Percentiles rank a stretch among this genome's conserved stretches.
Conservation (phyloP, 192 early-diverging fungal species). For the Podochytrium sp. region DNA sequence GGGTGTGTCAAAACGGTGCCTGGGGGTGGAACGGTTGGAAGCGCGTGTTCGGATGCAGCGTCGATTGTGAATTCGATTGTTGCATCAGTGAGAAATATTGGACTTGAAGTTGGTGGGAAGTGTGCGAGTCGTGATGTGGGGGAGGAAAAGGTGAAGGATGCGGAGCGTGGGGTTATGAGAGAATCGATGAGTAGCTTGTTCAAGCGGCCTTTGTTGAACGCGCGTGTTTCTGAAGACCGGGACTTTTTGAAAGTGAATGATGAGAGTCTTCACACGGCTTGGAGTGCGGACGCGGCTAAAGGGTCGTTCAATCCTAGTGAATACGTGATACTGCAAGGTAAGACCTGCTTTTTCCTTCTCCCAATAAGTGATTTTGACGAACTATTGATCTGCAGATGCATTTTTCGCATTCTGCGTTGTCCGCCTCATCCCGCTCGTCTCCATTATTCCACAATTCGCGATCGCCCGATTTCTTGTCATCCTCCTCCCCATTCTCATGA, state of each 20-base stretch:
- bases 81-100: not conserved
- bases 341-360: not conserved
- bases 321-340: not conserved
- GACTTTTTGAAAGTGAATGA: not conserved
- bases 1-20: not conserved
- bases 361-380: not conserved
- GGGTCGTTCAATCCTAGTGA: not conserved
- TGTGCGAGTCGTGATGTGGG: not conserved
- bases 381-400: not conserved
- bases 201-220: not conserved
- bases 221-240: not conserved
- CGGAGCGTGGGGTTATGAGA: not conserved
- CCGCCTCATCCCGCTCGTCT: not conserved
- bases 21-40: not conserved
- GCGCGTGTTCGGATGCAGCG: not conserved
- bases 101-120: not conserved
- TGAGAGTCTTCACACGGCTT: not conserved
- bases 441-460: not conserved
- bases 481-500: slow-evolving; percentile 3
- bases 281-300: not conserved
- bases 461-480: not conserved
- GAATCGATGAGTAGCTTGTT: not conserved
- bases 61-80: not conserved
- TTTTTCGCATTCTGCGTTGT: not conserved
- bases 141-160: not conserved